Evolutionary conservation across 1,284 basidiomycete species (phyloP).

Genomic region (Moesziomyces sp.): DNA sequence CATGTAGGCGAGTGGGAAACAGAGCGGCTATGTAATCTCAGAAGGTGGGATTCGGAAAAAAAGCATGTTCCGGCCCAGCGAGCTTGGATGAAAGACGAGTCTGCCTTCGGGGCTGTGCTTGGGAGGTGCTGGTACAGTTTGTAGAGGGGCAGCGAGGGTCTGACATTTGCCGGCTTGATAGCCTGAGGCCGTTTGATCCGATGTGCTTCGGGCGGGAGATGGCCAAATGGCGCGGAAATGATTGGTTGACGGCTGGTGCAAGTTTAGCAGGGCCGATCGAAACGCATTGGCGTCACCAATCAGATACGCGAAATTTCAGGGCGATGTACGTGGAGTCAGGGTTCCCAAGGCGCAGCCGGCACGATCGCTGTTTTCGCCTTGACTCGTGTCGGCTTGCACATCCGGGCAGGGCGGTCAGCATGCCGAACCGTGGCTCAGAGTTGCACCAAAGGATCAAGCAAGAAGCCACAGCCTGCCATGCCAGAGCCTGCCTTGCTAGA

Average conservation of each 20-base stretch:
- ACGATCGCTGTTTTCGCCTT: conserved; percentile 12
- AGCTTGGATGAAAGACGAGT: no score
- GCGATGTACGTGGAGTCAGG: conserved; percentile 27
- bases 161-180: conserved; percentile 17
- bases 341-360: background rate
- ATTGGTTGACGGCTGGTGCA: conserved; percentile 10
- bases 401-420: background rate
- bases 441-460: background rate
- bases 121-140: background rate
- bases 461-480: background rate
- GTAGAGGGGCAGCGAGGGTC: background rate
- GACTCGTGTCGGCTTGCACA: background rate
- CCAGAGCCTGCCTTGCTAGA: background rate
- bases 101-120: background rate
- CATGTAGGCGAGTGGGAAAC: no score
- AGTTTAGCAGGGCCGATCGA: conserved; percentile 1
- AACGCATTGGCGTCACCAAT: conserved; percentile 18
- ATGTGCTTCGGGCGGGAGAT: conserved; percentile 13
- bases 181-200: conserved; percentile 37
- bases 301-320: conserved; percentile 21
- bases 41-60: background rate
- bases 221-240: conserved; percentile 9
- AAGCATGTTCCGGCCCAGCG: background rate
- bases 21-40: background rate
- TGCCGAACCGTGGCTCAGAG: background rate